phyloP scores from a whole-genome alignment of 495 filamentous ascomycete species.

The Tuber microsphaerosporum region DNA sequence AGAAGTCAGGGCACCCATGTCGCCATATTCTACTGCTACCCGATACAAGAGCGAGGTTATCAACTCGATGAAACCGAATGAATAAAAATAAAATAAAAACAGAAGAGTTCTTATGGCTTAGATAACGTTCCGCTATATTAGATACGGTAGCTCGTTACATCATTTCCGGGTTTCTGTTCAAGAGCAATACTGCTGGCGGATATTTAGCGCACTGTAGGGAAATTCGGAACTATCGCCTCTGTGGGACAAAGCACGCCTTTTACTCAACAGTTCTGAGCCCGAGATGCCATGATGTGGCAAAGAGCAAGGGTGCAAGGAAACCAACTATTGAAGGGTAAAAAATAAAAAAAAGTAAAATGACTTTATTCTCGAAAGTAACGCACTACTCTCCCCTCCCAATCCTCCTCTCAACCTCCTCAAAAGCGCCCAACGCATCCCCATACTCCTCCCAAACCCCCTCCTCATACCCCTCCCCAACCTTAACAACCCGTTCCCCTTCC shows the following conservation, averaged over 20 bases:
- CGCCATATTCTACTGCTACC: too few species aligned
- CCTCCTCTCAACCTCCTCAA: conserved; percentile 68
- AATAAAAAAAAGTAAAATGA: too few species aligned
- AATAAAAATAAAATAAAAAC: not conserved
- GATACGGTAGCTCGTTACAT: not conserved
- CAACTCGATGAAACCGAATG: not conserved
- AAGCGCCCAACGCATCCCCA: conserved; percentile 65
- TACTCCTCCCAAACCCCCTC: conserved; percentile 66
- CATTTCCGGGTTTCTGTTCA: not conserved
- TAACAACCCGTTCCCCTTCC: conserved; percentile 73
- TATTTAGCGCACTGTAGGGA: too few species aligned
- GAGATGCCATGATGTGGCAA: too few species aligned
- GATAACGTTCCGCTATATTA: not conserved
- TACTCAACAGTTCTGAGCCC: too few species aligned
- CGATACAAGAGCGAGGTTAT: too few species aligned
- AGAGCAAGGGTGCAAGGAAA: too few species aligned
- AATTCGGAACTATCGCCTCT: too few species aligned
- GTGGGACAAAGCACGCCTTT: too few species aligned
- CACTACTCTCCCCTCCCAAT: conserved; percentile 45
- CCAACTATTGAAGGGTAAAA: too few species aligned
- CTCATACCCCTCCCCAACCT: conserved; percentile 74
- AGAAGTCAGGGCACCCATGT: too few species aligned
- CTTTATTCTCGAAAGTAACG: too few species aligned
- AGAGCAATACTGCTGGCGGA: not conserved
- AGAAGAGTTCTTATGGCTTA: not conserved